A percentile compares a stretch with the other conserved stretches of the same genome.
phyloP scores from a whole-genome alignment of 164 flowering plant species.

The Warburgia ugandensis region DNA sequence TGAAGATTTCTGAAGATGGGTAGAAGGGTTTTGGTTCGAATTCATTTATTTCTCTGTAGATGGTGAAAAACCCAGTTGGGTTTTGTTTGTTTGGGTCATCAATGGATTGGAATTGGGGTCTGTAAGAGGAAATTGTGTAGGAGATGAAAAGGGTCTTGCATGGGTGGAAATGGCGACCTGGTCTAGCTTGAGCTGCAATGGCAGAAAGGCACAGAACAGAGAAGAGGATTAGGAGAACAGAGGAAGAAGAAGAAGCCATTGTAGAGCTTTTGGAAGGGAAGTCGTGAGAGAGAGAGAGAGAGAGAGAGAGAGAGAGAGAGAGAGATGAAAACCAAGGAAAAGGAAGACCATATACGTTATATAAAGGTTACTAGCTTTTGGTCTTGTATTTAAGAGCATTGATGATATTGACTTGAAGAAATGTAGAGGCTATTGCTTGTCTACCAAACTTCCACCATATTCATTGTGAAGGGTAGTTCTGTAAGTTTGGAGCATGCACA shows the following conservation, averaged over 20 bases:
- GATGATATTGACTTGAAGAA: too few species aligned
- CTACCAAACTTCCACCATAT: too few species aligned
- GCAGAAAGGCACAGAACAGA: slow-evolving; percentile 9
- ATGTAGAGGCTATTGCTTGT: too few species aligned
- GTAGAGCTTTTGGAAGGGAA: too few species aligned
- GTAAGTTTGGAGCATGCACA: too few species aligned
- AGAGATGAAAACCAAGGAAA: background rate
- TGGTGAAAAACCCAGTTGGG: slow-evolving; percentile 12
- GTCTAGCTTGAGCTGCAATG: slow-evolving; percentile 27
- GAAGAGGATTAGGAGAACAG: slow-evolving; percentile 1
- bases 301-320: background rate
- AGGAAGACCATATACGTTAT: too few species aligned
- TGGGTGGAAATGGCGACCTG: slow-evolving; percentile 32
- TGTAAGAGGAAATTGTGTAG: slow-evolving; percentile 21
- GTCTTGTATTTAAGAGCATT: too few species aligned
- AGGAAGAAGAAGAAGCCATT: slow-evolving; percentile 10
- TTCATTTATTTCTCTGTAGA: slow-evolving; percentile 8
- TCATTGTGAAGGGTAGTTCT: too few species aligned
- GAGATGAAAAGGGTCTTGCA: slow-evolving; percentile 39
- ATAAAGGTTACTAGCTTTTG: too few species aligned
- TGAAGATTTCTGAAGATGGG: slow-evolving; percentile 4
- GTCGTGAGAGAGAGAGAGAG: too few species aligned
- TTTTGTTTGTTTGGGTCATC: slow-evolving; percentile 4
- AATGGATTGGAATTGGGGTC: slow-evolving; percentile 5
- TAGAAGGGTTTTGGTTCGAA: slow-evolving; percentile 3